A percentile compares a stretch with the other conserved stretches of the same genome.
These are phyloP conservation scores for Alternaria panax DNA, from an alignment of 2,329 filamentous ascomycete species.

Conservation along the genomic window DNA sequence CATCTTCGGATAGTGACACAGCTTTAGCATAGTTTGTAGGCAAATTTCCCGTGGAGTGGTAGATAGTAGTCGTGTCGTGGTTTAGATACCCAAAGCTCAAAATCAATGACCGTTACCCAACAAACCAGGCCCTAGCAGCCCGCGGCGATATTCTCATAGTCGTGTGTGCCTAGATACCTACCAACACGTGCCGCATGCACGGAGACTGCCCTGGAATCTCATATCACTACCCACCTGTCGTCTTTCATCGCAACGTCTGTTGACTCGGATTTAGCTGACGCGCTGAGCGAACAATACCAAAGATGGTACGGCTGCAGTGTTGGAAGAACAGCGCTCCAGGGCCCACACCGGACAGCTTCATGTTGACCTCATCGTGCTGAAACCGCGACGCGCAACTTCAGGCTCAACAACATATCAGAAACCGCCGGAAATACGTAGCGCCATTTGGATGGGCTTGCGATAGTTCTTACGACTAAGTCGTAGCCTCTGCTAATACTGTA, in stretches of 20 bases:
- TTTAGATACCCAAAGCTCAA: no score
- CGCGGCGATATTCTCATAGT: no score
- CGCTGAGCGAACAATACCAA: not conserved
- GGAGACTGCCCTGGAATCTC: not conserved
- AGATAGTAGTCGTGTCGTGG: not conserved
- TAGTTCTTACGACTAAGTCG: not conserved
- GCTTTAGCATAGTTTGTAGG: not conserved
- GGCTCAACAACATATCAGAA: not conserved
- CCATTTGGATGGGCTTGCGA: not conserved
- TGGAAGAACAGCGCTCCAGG: not conserved
- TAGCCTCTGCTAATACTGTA: not conserved
- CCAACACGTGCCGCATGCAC: not conserved
- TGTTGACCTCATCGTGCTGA: conserved; percentile 7
- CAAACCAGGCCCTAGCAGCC: no score
- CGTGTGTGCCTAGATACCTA: no score
- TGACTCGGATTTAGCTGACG: not conserved
- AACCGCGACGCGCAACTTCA: not conserved
- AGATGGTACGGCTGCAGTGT: not conserved
- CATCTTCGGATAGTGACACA: not conserved
- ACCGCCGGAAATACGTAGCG: not conserved
- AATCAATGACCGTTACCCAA: no score
- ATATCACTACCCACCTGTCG: not conserved
- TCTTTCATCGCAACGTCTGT: not conserved
- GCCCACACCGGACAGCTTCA: not conserved
- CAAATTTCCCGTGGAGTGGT: not conserved